These are phyloP conservation scores for Macrotyloma uniflorum DNA, from an alignment of 306 rosid genomes.

Conservation along the genomic window DNA sequence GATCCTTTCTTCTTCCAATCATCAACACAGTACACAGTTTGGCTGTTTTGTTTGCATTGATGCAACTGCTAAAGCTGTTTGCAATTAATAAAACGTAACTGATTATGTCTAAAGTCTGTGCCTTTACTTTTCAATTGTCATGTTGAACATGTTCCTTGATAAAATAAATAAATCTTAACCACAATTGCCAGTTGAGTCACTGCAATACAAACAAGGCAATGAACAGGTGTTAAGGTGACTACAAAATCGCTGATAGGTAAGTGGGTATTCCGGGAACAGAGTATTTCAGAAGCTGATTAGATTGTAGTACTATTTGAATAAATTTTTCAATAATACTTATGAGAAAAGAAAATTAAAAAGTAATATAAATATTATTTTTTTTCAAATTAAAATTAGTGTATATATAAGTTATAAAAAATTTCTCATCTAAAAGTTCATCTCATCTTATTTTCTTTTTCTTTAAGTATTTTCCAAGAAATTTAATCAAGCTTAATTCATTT, in stretches of 20 bases:
- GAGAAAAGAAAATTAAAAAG: too few relatives aligned
- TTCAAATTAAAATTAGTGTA: too few relatives aligned
- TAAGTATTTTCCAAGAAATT: too few relatives aligned
- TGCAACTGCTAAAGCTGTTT: background rate
- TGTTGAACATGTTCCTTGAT: background rate
- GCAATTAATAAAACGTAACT: conserved; percentile 4
- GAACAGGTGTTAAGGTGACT: background rate
- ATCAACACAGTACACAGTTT: too few relatives aligned
- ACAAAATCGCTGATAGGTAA: too few relatives aligned
- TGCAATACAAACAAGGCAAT: background rate
- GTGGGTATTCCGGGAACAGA: background rate
- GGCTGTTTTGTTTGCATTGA: background rate
- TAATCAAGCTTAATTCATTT: too few relatives aligned
- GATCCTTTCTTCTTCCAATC: conserved; percentile 1
- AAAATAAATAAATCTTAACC: background rate
- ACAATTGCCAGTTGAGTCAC: background rate
- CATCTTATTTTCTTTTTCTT: too few relatives aligned
- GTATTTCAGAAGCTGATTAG: background rate
- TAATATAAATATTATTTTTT: too few relatives aligned
- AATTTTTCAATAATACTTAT: too few relatives aligned
- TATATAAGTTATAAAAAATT: too few relatives aligned
- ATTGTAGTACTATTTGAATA: background rate
- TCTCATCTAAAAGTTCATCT: too few relatives aligned
- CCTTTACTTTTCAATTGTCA: background rate
- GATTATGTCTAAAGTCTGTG: background rate